phyloP scores from a whole-genome alignment of 495 filamentous ascomycete species.

The Tirmania nivea region DNA sequence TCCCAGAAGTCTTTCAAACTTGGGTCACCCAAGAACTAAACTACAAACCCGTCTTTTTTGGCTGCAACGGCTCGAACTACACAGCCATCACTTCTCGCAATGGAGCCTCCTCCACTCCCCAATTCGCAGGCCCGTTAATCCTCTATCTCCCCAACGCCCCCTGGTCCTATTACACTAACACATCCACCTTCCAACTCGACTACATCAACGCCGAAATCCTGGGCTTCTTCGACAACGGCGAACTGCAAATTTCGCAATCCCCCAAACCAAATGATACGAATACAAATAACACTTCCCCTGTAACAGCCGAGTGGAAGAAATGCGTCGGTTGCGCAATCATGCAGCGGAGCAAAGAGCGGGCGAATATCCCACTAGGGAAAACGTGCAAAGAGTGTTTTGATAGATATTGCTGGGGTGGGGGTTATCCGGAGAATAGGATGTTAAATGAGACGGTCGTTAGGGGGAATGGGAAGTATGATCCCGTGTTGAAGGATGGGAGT shows the following conservation, averaged over 20 bases:
- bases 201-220: slow-evolving; percentile 22
- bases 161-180: slow-evolving; percentile 20
- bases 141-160: slow-evolving; percentile 26
- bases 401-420: slow-evolving; percentile 20
- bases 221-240: slow-evolving; percentile 25
- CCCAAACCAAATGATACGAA: background rate
- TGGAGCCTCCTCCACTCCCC: background rate
- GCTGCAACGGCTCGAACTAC: slow-evolving; percentile 20
- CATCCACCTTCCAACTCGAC: slow-evolving; percentile 19
- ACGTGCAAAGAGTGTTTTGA: slow-evolving; percentile 24
- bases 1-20: slow-evolving; percentile 17
- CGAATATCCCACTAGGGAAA: slow-evolving; percentile 9
- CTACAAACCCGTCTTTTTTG: slow-evolving; percentile 26
- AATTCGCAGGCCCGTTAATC: slow-evolving; percentile 18
- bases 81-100: background rate
- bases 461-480: background rate
- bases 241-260: slow-evolving; percentile 11
- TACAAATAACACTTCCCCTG: background rate
- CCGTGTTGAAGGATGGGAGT: slow-evolving; percentile 4
- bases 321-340: slow-evolving; percentile 27
- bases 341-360: slow-evolving; percentile 18
- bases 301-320: slow-evolving; percentile 15
- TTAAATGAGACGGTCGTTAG: background rate
- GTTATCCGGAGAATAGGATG: background rate
- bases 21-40: slow-evolving; percentile 24